These are phyloP conservation scores for Boletus speciosus DNA, from an alignment of 768 basidiomycete genomes.

Conservation along the genomic window DNA sequence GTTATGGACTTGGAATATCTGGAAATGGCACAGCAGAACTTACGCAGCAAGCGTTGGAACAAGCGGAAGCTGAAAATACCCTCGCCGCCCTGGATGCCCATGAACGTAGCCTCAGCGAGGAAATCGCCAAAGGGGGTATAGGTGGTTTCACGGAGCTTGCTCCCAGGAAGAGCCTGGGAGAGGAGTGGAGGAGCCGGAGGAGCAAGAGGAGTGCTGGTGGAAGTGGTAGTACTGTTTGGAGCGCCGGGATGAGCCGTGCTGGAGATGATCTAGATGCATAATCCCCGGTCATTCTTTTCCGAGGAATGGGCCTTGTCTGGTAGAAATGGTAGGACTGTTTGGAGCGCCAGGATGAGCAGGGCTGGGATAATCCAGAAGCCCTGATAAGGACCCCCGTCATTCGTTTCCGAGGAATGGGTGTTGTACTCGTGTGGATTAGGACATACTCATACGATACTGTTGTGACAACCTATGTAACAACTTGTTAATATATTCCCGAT, in stretches of 20 bases:
- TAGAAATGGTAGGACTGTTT: constrained; percentile 76
- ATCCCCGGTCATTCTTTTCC: constrained; percentile 2
- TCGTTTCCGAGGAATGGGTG: constrained; percentile 3
- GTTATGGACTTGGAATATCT: constrained; percentile 29
- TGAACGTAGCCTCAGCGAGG: constrained; percentile 66
- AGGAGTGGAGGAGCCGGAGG: constrained; percentile 56
- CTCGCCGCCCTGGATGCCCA: constrained; percentile 78
- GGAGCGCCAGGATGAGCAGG: constrained; percentile 81
- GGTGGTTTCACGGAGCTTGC: constrained; percentile 80
- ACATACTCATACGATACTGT: constrained; percentile 23
- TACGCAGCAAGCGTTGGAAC: constrained; percentile 74
- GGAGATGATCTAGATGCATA: constrained; percentile 44
- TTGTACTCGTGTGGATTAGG: constrained; percentile 18
- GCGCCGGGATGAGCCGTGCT: constrained; percentile 73
- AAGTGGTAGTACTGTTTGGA: constrained; percentile 81
- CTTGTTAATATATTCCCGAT: constrained; percentile 17
- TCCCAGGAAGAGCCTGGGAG: constrained; percentile 39
- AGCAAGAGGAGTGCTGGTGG: constrained; percentile 52
- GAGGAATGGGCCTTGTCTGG: constrained; percentile 25
- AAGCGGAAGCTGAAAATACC: constrained; percentile 72
- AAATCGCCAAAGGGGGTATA: constrained; percentile 68
- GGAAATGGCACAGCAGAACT: constrained; percentile 40
- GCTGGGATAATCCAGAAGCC: constrained; percentile 43
- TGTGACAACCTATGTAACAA: constrained; percentile 20
- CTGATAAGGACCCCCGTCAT: neutral